These are phyloP conservation scores for Plenodomus biglobosus DNA, from an alignment of 2,329 filamentous ascomycete species.

Conservation along the genomic window DNA sequence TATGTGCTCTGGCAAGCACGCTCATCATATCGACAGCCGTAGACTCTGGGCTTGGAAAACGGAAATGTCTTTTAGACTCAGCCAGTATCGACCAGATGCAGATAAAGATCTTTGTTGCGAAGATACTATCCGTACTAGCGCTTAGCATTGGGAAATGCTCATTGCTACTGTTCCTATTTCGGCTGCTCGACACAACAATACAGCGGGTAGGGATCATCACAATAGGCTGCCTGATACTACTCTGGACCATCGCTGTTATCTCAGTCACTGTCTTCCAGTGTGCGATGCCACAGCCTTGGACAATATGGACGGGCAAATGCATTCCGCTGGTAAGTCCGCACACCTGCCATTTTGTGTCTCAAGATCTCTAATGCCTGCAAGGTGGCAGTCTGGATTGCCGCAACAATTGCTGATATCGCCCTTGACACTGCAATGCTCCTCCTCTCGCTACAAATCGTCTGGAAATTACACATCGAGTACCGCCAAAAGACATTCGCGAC, in stretches of 20 bases:
- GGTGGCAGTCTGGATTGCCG: conserved; percentile 25
- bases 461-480: conserved; percentile 16
- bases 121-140: conserved; percentile 25
- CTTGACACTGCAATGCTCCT: conserved; percentile 22
- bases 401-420: conserved; percentile 18
- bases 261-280: conserved; percentile 27
- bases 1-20: conserved; percentile 27
- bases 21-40: conserved; percentile 25
- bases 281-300: conserved; percentile 28
- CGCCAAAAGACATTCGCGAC: conserved; percentile 19
- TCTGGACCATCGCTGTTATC: conserved; percentile 24
- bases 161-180: conserved; percentile 22
- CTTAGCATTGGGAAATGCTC: conserved; percentile 29
- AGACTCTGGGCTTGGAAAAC: conserved; percentile 21
- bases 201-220: conserved; percentile 15
- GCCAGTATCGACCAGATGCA: conserved; percentile 13
- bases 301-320: conserved; percentile 24
- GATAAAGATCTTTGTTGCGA: conserved; percentile 24
- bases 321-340: conserved; percentile 22
- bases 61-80: conserved; percentile 12
- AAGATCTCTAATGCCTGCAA: background rate
- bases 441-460: conserved; percentile 21
- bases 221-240: conserved; percentile 14
- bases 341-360: background rate
- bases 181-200: conserved; percentile 14